Evolutionary conservation across 2,329 filamentous ascomycete species (phyloP).

Genomic region (Colletotrichum sp.): DNA sequence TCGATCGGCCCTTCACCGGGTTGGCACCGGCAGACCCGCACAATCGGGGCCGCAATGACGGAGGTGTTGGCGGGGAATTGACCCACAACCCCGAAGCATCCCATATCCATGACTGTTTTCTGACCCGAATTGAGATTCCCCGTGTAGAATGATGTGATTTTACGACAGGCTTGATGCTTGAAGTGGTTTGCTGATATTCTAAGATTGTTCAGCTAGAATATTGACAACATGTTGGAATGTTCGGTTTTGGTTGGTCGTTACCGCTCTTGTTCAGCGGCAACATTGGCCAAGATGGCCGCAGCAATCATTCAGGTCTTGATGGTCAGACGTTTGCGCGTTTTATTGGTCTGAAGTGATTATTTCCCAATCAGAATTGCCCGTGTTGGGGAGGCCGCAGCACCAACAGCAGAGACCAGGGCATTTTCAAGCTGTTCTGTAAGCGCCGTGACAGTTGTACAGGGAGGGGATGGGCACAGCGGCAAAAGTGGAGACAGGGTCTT

Average conservation of each 20-base stretch:
- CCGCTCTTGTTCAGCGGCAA: background rate
- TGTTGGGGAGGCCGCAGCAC: accelerated
- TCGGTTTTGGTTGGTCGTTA: background rate
- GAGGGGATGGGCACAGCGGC: background rate
- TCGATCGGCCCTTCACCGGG: accelerated
- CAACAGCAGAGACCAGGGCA: background rate
- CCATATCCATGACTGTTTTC: background rate
- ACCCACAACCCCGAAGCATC: background rate
- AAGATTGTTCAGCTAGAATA: too few relatives aligned
- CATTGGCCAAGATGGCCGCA: background rate
- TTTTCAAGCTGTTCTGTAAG: background rate
- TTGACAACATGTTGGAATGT: too few relatives aligned
- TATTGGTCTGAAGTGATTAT: too few relatives aligned
- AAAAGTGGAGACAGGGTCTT: background rate
- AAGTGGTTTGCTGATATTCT: too few relatives aligned
- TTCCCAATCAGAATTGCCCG: background rate
- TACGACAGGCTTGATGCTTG: too few relatives aligned
- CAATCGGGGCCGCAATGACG: background rate
- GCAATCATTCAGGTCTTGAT: background rate
- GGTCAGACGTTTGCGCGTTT: background rate
- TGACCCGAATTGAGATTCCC: accelerated
- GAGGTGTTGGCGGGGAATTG: accelerated
- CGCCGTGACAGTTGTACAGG: background rate
- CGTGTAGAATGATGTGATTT: too few relatives aligned
- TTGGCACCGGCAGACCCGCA: background rate